Evolutionary conservation across 225 moss, liverwort and hornwort genomes (phyloP).

Genomic region (Thuidium tamariscinum): DNA sequence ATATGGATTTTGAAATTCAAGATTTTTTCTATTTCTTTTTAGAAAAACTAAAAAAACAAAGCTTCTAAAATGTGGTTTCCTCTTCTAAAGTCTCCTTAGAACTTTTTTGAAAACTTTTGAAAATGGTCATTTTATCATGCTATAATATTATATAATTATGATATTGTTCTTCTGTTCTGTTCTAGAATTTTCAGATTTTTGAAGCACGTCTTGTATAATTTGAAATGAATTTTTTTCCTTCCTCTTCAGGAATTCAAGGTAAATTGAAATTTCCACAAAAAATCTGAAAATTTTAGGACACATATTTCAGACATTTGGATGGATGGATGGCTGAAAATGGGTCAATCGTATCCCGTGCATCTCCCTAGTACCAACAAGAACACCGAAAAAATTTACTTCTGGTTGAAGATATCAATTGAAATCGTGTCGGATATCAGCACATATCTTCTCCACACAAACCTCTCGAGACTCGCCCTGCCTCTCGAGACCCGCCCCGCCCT

Average conservation of each 20-base stretch:
- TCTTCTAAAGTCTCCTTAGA: neutral
- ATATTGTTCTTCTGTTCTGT: rapidly evolving
- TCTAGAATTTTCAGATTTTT: neutral
- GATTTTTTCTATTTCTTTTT: neutral
- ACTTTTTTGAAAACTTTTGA: neutral
- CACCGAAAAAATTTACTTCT: neutral
- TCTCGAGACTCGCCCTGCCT: neutral
- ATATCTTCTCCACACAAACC: no score
- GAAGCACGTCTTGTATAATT: neutral
- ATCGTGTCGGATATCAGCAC: neutral
- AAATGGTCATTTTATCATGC: neutral
- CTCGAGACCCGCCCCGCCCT: no score
- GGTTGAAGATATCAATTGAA: neutral
- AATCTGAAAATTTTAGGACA: neutral
- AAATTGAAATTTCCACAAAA: neutral
- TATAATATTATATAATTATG: neutral
- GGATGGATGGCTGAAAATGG: neutral
- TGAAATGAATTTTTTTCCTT: neutral
- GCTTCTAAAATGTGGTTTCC: rapidly evolving
- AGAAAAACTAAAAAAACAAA: neutral
- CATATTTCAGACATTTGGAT: no score
- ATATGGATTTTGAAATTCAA: neutral
- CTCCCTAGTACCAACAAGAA: neutral
- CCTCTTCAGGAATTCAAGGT: neutral
- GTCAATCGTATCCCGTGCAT: neutral